Evolutionary conservation across 345 rosid genomes (phyloP).

Genomic region (Arabis hirsuta): DNA sequence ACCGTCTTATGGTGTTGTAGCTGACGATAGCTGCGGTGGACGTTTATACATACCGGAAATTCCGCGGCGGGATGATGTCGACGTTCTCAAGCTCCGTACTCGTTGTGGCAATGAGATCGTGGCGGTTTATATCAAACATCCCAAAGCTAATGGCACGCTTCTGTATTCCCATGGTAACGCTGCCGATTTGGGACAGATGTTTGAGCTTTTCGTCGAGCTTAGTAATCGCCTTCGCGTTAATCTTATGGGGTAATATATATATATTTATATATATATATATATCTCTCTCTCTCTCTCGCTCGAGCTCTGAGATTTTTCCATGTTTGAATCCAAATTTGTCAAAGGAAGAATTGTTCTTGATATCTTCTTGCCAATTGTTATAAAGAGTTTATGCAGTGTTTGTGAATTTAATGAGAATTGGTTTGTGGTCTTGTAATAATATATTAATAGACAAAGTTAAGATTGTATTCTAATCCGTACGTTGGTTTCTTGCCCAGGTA

Average conservation of each 20-base stretch:
- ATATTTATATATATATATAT: too few species aligned
- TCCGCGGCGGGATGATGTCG: slow-evolving; percentile 68
- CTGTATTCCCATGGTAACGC: slow-evolving; percentile 98
- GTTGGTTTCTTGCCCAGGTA: too few species aligned
- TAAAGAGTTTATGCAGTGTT: not conserved
- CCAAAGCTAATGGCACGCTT: slow-evolving; percentile 71
- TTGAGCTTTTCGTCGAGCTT: slow-evolving; percentile 87
- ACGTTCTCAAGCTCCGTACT: slow-evolving; percentile 74
- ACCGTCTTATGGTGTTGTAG: slow-evolving; percentile 67
- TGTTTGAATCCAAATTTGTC: not conserved
- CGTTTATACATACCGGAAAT: slow-evolving; percentile 59
- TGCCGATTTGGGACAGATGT: slow-evolving; percentile 95
- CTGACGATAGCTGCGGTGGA: slow-evolving; percentile 54
- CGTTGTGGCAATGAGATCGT: slow-evolving; percentile 82
- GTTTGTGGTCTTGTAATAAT: not conserved
- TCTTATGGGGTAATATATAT: slow-evolving; percentile 96
- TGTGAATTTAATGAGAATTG: not conserved
- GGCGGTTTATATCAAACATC: slow-evolving; percentile 73
- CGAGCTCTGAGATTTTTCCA: not conserved
- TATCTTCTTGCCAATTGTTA: too few species aligned
- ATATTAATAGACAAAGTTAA: not conserved
- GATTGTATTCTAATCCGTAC: too few species aligned
- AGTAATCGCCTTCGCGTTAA: slow-evolving; percentile 82
- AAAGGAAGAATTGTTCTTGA: too few species aligned
- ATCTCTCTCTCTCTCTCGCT: not conserved